These are phyloP conservation scores for Colletotrichum kahawae DNA, from an alignment of 2,329 filamentous ascomycete species.

Conservation along the genomic window DNA sequence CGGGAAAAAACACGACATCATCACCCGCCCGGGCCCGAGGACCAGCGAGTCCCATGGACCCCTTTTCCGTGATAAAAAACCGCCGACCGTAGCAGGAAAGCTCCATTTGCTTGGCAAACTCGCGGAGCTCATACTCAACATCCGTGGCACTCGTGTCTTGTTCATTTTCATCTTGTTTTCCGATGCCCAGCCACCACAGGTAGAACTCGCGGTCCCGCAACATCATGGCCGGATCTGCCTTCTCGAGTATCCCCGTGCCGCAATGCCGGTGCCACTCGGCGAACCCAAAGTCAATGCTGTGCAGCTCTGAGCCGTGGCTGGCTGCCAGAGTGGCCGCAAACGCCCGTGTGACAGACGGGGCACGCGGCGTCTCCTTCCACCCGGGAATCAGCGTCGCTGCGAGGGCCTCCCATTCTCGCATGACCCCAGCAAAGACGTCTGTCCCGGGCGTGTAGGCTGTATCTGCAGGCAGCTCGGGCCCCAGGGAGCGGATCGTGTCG, in stretches of 20 bases:
- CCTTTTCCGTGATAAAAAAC: background rate
- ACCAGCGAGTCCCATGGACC: background rate
- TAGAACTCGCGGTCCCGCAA: background rate
- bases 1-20: background rate
- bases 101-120: background rate
- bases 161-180: background rate
- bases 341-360: background rate
- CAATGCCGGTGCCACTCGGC: background rate
- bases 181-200: background rate
- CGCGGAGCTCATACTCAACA: background rate
- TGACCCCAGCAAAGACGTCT: background rate
- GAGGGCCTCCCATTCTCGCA: background rate
- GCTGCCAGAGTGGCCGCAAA: background rate
- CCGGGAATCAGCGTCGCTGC: background rate
- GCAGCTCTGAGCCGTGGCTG: background rate
- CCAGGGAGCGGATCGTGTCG: background rate
- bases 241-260: background rate
- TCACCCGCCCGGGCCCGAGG: background rate
- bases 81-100: background rate
- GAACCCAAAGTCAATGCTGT: background rate
- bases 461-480: background rate
- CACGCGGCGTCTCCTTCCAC: accelerated
- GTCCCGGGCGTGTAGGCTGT: background rate
- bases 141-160: background rate
- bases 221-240: background rate